These are phyloP conservation scores for Hanseniaspora clermontiae DNA, from an alignment of 805 yeast species.

Conservation along the genomic window DNA sequence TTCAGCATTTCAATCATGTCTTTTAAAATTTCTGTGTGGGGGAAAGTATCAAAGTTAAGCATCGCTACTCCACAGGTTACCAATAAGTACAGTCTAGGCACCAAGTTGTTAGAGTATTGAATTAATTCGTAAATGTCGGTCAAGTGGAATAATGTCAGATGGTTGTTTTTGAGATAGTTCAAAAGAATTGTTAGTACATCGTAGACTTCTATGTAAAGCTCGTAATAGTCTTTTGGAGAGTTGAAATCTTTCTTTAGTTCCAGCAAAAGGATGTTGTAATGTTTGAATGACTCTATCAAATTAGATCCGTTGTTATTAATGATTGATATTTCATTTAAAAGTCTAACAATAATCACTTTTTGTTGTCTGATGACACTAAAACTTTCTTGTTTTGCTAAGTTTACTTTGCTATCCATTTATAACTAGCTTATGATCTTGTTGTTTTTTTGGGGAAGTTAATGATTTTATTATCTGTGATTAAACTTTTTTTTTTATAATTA, in stretches of 20 bases:
- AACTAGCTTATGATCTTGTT: not conserved
- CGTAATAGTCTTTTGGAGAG: conserved; percentile 87
- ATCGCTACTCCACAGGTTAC: conserved; percentile 87
- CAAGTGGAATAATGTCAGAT: conserved; percentile 53
- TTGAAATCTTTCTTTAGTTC: conserved; percentile 28
- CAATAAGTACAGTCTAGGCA: conserved; percentile 88
- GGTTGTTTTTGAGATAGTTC: conserved; percentile 50
- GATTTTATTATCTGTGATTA: no score
- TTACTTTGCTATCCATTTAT: not conserved
- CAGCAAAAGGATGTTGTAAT: conserved; percentile 2
- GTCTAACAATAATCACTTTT: conserved; percentile 8
- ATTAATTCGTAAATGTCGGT: conserved; percentile 89
- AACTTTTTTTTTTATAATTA: not conserved
- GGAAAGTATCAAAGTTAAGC: conserved; percentile 65
- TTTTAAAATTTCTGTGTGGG: conserved; percentile 72
- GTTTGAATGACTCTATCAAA: conserved; percentile 9
- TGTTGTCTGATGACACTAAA: conserved; percentile 1
- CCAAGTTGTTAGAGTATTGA: conserved; percentile 85
- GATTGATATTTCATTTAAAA: conserved; percentile 9
- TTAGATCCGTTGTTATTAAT: conserved; percentile 10
- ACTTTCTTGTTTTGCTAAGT: not conserved
- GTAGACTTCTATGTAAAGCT: conserved; percentile 67
- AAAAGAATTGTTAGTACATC: conserved; percentile 68
- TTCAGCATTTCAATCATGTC: conserved; percentile 97
- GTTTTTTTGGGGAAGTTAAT: not conserved